Percentiles rank a stretch among this genome's conserved stretches.
phyloP scores from a whole-genome alignment of 768 basidiomycete species.

The Serendipita sp. region DNA sequence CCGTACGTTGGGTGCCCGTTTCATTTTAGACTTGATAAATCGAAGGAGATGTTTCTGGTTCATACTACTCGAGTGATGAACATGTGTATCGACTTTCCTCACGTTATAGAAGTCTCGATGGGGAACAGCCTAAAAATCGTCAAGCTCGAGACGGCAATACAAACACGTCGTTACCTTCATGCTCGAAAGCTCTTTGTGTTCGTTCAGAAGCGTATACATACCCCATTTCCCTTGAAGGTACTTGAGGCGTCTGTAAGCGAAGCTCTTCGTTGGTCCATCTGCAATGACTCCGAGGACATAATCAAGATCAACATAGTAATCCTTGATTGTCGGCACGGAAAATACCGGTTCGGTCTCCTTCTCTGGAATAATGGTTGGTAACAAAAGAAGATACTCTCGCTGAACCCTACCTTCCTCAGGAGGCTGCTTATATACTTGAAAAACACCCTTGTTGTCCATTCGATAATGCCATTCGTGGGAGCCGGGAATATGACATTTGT shows the following conservation, averaged over 20 bases:
- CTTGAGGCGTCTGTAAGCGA: constrained; percentile 81
- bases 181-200: constrained; percentile 83
- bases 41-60: constrained; percentile 97
- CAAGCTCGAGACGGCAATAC: background rate
- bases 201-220: constrained; percentile 83
- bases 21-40: constrained; percentile 99
- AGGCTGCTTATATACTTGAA: constrained; percentile 48
- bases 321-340: constrained; percentile 69
- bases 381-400: background rate
- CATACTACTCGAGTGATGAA: constrained; percentile 98
- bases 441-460: constrained; percentile 82
- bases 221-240: constrained; percentile 89
- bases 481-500: constrained; percentile 60
- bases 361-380: constrained; percentile 8
- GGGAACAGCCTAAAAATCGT: constrained; percentile 39
- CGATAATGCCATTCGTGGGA: constrained; percentile 43
- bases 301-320: constrained; percentile 94
- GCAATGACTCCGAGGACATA: constrained; percentile 80
- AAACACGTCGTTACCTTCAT: constrained; percentile 71
- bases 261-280: constrained; percentile 91
- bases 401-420: background rate
- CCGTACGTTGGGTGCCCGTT: constrained; percentile 59
- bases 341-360: constrained; percentile 43
- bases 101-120: constrained; percentile 97
- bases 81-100: constrained; percentile 96